phyloP scores from a whole-genome alignment of 2,329 filamentous ascomycete species.

The Pseudofabraea citricarpa region DNA sequence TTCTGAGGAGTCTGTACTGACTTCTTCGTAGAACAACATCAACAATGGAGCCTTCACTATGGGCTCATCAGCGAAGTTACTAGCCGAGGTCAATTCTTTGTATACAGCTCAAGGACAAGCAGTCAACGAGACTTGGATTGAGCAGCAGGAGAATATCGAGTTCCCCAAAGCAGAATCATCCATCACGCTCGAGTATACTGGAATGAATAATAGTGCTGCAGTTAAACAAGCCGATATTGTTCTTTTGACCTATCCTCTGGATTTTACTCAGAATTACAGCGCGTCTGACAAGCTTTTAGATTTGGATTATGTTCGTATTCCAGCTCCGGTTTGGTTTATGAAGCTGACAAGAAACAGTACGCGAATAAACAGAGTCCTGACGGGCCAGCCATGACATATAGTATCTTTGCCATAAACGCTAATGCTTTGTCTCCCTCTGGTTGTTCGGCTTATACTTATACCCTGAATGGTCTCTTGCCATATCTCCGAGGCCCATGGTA shows the following conservation, averaged over 20 bases:
- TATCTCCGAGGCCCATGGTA: slow-evolving; percentile 65
- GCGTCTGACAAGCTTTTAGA: slow-evolving; percentile 42
- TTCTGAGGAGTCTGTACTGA: no score
- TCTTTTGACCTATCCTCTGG: slow-evolving; percentile 59
- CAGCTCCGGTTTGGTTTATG: not conserved
- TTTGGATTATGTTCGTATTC: slow-evolving; percentile 50
- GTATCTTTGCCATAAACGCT: slow-evolving; percentile 62
- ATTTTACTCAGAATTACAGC: slow-evolving; percentile 51
- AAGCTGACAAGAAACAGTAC: slow-evolving; percentile 37
- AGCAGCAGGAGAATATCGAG: slow-evolving; percentile 53
- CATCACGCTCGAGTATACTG: slow-evolving; percentile 59
- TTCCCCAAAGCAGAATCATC: slow-evolving; percentile 47
- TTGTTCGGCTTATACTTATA: slow-evolving; percentile 65
- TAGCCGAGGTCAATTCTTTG: slow-evolving; percentile 41
- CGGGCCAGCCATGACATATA: slow-evolving; percentile 70
- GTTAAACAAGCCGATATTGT: slow-evolving; percentile 72
- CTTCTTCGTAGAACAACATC: slow-evolving; percentile 20
- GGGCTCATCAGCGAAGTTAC: slow-evolving; percentile 29
- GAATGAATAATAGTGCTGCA: slow-evolving; percentile 60
- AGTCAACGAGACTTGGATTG: slow-evolving; percentile 53
- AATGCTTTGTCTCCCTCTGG: slow-evolving; percentile 61
- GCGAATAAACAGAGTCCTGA: slow-evolving; percentile 63
- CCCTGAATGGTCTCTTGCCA: slow-evolving; percentile 56
- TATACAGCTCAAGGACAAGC: slow-evolving; percentile 14
- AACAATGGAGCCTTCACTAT: slow-evolving; percentile 66